Percentiles rank a stretch among this genome's conserved stretches.
phyloP scores from a whole-genome alignment of 768 basidiomycete species.

The Lactifluus pinguis region DNA sequence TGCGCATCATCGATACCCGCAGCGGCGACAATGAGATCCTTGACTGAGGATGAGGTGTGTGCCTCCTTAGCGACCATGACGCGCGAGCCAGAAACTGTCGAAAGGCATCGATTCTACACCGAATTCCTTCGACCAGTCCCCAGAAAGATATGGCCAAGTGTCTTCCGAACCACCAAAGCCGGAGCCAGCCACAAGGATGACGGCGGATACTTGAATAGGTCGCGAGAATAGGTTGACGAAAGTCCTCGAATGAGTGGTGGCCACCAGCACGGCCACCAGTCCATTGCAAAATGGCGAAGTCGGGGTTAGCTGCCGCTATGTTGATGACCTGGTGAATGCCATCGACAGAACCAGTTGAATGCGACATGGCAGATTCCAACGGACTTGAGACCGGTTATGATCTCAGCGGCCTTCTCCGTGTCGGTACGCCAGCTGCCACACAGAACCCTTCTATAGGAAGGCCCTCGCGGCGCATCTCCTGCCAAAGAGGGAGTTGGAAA shows the following conservation, averaged over 20 bases:
- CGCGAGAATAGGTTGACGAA: constrained; percentile 32
- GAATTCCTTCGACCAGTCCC: too few species aligned
- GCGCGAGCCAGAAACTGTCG: constrained; percentile 90
- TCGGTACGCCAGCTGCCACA: too few species aligned
- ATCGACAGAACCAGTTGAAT: constrained; percentile 97
- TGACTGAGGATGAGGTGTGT: constrained; percentile 88
- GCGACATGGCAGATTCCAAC: constrained; percentile 62
- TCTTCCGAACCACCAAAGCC: too few species aligned
- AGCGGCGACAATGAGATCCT: constrained; percentile 92
- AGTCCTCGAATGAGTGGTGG: constrained; percentile 91
- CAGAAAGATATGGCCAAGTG: too few species aligned
- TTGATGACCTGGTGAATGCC: constrained; percentile 96
- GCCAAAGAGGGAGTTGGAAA: constrained; percentile 98
- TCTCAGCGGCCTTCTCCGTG: too few species aligned
- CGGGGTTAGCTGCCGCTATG: constrained; percentile 60
- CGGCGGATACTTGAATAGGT: constrained; percentile 92
- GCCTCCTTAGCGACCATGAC: constrained; percentile 96
- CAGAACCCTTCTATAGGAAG: constrained; percentile 90
- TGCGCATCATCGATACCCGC: constrained; percentile 81
- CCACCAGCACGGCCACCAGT: constrained; percentile 37
- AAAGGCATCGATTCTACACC: constrained; percentile 87
- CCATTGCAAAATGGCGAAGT: too few species aligned
- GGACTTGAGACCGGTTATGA: too few species aligned
- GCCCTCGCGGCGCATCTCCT: constrained; percentile 93
- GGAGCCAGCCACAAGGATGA: constrained; percentile 28